Base-by-base conservation (phyloP, 2,329 filamentous ascomycete species). In the Helotiales sp. region DNA sequence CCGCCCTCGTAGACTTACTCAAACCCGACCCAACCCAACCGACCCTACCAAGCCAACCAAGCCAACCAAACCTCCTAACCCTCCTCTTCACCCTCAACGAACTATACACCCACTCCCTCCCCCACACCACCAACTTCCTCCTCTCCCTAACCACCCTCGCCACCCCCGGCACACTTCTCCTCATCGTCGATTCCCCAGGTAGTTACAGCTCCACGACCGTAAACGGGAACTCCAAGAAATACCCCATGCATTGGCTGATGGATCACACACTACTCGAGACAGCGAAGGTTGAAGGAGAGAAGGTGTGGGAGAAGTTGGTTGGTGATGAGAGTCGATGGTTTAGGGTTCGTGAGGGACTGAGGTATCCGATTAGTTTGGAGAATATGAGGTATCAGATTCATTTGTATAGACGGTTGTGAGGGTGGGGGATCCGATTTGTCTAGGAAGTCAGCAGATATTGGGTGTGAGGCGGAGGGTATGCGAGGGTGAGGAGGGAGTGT, bases 381-480 rank as follows among this genome's bases (percentile, higher is more conserved):
- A 91, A 97, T 71, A 96, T 97, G 93, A 85, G 93, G 47, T 96
- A 93, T 73, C 93, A 98, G 74, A 79, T 96, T 66, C 92, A 97
- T 76, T 71, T 97, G 15, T 98, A 96, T 69, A 73, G 75, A 55
- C 74, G 76, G 60, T 49, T 76, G 42, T 69, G 58, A 67, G 38
- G 6, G 10, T 6, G 27, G n/a, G 4, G 7, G 19, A 24, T 27
- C n/a, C n/a, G n/a, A n/a, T n/a, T n/a, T n/a, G n/a, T n/a, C 4
- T 34, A 5, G 31, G 31, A 34, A 10, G n/a, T 34, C n/a, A 3
- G 31, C 12, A 34, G 10, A 13, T 5, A 5, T 34, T 34, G 31
- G 31, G 31, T 34, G 12, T 34, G 31, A 34, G 31, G 31, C n/a
- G 31, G 12, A 13, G 10, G 5, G n/a, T n/a, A n/a, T 17, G n/a